Evolutionary conservation across 73 alveolate species (phyloP), one percentile per base, ranked within the genome.

Genomic region (Diophrys sp.): DNA sequence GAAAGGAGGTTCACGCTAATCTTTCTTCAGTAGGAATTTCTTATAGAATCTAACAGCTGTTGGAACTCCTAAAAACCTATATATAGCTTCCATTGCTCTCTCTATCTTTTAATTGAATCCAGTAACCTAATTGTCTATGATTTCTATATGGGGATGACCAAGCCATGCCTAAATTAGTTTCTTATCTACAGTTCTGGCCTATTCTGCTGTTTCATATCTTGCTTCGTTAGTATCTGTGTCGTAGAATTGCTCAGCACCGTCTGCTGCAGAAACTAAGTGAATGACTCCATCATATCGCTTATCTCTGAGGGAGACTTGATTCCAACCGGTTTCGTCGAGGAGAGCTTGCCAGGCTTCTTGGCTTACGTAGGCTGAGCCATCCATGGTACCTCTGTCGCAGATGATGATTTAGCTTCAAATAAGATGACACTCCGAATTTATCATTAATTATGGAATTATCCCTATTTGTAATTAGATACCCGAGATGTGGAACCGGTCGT

Each of bases 251-350:
- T 90, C 95, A 18, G 98, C 98, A 0, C 96, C 96, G 23, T 79
- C 74, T 11, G 98, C 98, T 2, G 98, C 96, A 23, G 95, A 87
- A 29, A 85, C 94, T 44, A 93, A 84, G 70, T 93, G 98, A 32
- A 93, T 75, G 24, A 93, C 90, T 30, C 90, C 91, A 25, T 93
- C 96, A 74, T 93, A 93, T 62, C 98, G 71, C 54, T 81, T 55
- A 70, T 90, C 96, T 79, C 96, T 78, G 44, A 93, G 83, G 66
- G 80, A 84, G 68, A 90, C 90, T 24, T 83, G 82, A 54, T 86
- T 83, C 88, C 91, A 81, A 1, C 91, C 95, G 28, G 84, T 79
- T 77, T 90, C 95, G 56, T 84, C 95, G 1, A 93, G 85, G 44
- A 93, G 55, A 53, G 93, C 94, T 71, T 84, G 90, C 98, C 98